Evolutionary conservation across 495 filamentous ascomycete genomes (phyloP), one percentile per base, ranked within the genome.

Genomic region (Achaetomiella virescens): DNA sequence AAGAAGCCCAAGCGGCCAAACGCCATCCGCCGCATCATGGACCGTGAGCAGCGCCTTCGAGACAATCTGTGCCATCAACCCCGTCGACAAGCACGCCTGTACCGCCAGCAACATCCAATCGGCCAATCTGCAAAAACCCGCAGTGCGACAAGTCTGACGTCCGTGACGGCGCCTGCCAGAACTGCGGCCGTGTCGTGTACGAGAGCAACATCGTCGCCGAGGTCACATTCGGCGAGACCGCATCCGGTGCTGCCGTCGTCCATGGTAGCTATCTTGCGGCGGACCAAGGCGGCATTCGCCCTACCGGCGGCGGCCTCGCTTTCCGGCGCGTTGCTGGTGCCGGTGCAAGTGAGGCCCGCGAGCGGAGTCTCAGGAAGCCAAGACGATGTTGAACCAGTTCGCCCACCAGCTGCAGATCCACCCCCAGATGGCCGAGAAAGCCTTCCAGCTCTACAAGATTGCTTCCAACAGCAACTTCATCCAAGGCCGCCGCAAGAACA

Each of bases 131-230:
- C 64, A 64, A 57, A 9, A 75, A 73, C 51, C 69, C 68, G 15
- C 57, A 61, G 17, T 76, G 73, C 56, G 43, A 60, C 8, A 62
- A 62, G n/a, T 67, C 69, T 21, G 60, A 74, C 35, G 66, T 82
- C 52, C 62, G 69, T 2, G 75, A 80, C 50, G 79, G 79, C 38
- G 84, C 88, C 44, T 98, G 93, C 75, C 77, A 80, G 29, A 84
- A 78, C 36, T 98, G 93, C 74, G 91, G 91, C 77, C 83, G 81
- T 24, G 82, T 92, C 53, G 79, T 91, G 58, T 82, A 86, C 56
- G 84, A 91, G 61, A 81, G 83, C 57, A 88, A 95, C 60, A 95
- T 97, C 52, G 90, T 97, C 50, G 81, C 89, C 20, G 93, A 98
- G 64, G 80, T 97, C 48, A 84, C 83, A 6, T 98, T 97, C 63